These are phyloP conservation scores for Pestalotiopsis fici DNA, from an alignment of 2,329 filamentous ascomycete species.

Conservation along the genomic window DNA sequence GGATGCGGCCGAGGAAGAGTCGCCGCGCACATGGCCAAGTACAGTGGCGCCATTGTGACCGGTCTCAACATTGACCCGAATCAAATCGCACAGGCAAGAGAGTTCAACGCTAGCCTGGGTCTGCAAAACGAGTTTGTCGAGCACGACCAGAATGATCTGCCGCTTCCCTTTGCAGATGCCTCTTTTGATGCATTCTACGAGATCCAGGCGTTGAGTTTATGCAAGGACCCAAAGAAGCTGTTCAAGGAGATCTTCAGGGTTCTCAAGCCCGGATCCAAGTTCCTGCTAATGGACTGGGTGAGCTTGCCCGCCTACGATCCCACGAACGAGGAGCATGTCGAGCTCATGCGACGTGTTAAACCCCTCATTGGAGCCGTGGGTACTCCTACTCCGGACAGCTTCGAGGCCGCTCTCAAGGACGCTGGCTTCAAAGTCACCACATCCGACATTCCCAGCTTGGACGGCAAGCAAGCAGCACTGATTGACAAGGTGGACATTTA, in stretches of 20 bases:
- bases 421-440: conserved; percentile 48
- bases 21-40: conserved; percentile 53
- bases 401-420: conserved; percentile 44
- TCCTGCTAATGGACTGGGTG: conserved; percentile 55
- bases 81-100: conserved; percentile 36
- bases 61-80: conserved; percentile 57
- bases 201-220: conserved; percentile 59
- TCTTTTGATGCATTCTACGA: conserved; percentile 56
- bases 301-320: conserved; percentile 51
- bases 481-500: conserved; percentile 57
- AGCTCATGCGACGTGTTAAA: conserved; percentile 56
- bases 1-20: conserved; percentile 55
- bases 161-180: conserved; percentile 49
- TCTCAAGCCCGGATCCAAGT: conserved; percentile 49
- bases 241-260: conserved; percentile 51
- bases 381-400: conserved; percentile 48
- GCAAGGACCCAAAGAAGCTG: conserved; percentile 46
- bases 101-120: conserved; percentile 28
- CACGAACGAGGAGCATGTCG: conserved; percentile 44
- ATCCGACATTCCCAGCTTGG: conserved; percentile 54
- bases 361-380: conserved; percentile 56
- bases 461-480: conserved; percentile 50
- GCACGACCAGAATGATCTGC: conserved; percentile 52
- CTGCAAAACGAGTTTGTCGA: conserved; percentile 47
- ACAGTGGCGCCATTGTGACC: conserved; percentile 46